Conservation (phyloP, 805 yeast genomes). For the Barnettozyma pratensis region DNA sequence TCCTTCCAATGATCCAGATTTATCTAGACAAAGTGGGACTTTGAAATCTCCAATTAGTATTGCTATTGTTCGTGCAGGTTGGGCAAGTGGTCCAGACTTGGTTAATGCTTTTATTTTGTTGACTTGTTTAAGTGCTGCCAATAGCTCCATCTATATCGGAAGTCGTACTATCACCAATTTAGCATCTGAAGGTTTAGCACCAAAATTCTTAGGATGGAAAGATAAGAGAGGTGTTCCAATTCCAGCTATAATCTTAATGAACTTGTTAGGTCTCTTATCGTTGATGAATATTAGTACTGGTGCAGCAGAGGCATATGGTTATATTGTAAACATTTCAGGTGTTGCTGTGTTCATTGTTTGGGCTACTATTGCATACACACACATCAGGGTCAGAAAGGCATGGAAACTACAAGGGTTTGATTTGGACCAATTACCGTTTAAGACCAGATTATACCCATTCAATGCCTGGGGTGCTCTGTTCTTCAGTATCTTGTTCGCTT, state of each 20-base stretch:
- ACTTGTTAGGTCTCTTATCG: constrained; percentile 58
- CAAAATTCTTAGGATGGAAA: constrained; percentile 45
- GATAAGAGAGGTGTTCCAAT: constrained; percentile 60
- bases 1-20: constrained; percentile 7
- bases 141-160: constrained; percentile 65
- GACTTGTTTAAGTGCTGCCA: constrained; percentile 65
- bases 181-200: constrained; percentile 59
- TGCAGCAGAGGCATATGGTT: constrained; percentile 57
- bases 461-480: constrained; percentile 36
- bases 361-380: constrained; percentile 60
- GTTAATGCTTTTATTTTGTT: constrained; percentile 67
- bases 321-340: constrained; percentile 70
- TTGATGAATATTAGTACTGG: constrained; percentile 50
- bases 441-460: constrained; percentile 49
- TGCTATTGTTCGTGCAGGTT: constrained; percentile 66
- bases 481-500: constrained; percentile 34
- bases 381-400: constrained; percentile 64
- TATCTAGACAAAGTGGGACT: constrained; percentile 4
- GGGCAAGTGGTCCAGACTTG: constrained; percentile 57
- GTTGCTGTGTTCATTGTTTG: constrained; percentile 73
- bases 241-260: constrained; percentile 51
- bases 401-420: constrained; percentile 58
- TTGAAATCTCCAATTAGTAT: constrained; percentile 63
- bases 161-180: constrained; percentile 61
- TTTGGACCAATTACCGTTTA: constrained; percentile 64